Base-by-base conservation (phyloP, 345 rosid species). In the Populus davidiana region DNA sequence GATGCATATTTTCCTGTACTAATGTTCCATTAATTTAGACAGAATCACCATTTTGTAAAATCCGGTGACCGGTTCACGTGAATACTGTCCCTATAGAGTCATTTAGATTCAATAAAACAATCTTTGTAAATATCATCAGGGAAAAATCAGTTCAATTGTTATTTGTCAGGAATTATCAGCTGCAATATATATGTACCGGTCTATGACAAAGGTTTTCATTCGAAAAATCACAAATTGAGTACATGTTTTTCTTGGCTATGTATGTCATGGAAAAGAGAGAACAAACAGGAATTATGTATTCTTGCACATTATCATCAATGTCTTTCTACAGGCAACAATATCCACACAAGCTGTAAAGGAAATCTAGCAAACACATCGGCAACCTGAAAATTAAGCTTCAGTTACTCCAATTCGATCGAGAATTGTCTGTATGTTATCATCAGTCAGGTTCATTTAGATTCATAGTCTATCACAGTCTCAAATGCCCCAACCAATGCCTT, bases 401-500 rank as follows among this genome's bases (percentile, higher is more conserved):
- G 23, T 20, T 52, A 20, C 61, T 52, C 61, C 61, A 52, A 18
- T 52, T 52, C 61, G 8, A 7, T 52, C 23, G 23, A 52, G 23
- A 52, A 52, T 52, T 52, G 61, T 52, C 11, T 6, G 61, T 6
- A 52, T 52, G 23, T 52, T 20, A 6, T 20, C 61, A 20, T 54
- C 25, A 54, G 25, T 21, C 3, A 54, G 25, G 23, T 54, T 54
- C 7, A 64, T 25, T 36, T 68, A 5, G 95, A 77, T 87, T 94
- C 92, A 70, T 91, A 87, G 77, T 90, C 96, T 27, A 94, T 94
- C 81, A 91, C 98, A 23, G 94, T 91, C 88, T 94, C 90, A 68
- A 94, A 94, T 27, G 98, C 98, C 41, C 98, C 97, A 25, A 88
- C 98, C 75, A 94, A 81, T 54, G 97, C 97, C 69, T 74, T 86